Conservation (phyloP, 1,284 basidiomycete genomes). For the Pseudozyma flocculosa region DNA sequence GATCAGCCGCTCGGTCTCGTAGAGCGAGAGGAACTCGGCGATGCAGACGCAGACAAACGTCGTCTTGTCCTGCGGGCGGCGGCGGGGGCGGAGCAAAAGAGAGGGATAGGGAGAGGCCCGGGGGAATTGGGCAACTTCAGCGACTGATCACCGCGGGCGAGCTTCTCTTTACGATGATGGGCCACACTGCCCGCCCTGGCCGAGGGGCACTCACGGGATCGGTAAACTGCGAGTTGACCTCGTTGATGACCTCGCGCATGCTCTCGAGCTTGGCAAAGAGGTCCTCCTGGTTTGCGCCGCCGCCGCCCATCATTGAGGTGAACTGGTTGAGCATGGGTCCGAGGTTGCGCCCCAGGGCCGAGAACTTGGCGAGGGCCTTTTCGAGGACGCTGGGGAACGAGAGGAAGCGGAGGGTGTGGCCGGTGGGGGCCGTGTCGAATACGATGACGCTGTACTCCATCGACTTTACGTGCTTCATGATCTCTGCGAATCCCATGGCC, state of each 20-base stretch:
- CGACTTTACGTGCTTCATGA: conserved; percentile 99
- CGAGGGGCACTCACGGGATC: conserved; percentile 89
- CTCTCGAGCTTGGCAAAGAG: conserved; percentile 98
- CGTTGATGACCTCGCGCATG: conserved; percentile 95
- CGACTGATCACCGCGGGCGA: too few relatives aligned
- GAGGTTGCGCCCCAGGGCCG: conserved; percentile 83
- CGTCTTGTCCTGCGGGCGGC: conserved; percentile 76
- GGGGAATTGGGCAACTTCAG: too few relatives aligned
- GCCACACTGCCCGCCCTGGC: too few relatives aligned
- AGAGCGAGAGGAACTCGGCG: conserved; percentile 94
- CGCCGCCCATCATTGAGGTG: conserved; percentile 89
- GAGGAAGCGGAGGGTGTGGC: conserved; percentile 95
- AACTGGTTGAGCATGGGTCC: conserved; percentile 82
- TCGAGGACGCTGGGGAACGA: conserved; percentile 97
- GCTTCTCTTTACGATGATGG: too few relatives aligned
- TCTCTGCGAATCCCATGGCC: conserved; percentile 99
- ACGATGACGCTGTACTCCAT: conserved; percentile 99
- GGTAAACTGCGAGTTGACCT: conserved; percentile 99
- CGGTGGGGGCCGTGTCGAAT: conserved; percentile 97
- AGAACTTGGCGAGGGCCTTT: conserved; percentile 94
- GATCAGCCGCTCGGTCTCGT: conserved; percentile 95
- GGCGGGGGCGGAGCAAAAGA: too few relatives aligned
- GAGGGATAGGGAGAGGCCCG: too few relatives aligned
- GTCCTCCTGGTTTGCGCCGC: conserved; percentile 65
- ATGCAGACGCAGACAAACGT: conserved; percentile 95